Conservation (phyloP, 2,329 filamentous ascomycete species). For the Scedosporium minutisporum region DNA sequence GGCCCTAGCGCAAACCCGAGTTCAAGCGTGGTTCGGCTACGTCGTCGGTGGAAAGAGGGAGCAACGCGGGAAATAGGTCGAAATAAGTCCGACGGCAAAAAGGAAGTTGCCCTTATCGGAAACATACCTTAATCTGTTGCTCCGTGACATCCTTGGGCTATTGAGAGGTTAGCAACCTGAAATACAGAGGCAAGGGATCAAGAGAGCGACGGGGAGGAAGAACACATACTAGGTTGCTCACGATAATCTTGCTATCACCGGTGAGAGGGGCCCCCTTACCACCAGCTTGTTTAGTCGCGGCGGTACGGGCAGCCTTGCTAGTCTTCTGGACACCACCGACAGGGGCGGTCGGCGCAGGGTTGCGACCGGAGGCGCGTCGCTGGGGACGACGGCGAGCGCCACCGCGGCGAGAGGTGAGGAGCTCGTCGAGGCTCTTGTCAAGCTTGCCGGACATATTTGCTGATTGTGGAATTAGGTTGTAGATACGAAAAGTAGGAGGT, state of each 20-base stretch:
- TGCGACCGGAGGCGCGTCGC: slow-evolving; percentile 41
- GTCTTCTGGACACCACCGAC: slow-evolving; percentile 81
- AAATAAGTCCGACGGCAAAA: slow-evolving; percentile 58
- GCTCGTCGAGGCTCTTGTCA: slow-evolving; percentile 94
- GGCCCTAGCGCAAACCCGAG: not conserved
- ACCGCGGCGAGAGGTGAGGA: slow-evolving; percentile 68
- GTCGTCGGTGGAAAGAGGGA: slow-evolving; percentile 21
- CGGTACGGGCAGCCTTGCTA: slow-evolving; percentile 50
- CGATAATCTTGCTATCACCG: slow-evolving; percentile 91
- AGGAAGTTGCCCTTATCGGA: slow-evolving; percentile 60
- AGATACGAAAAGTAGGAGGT: slow-evolving; percentile 12
- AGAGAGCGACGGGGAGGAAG: not conserved
- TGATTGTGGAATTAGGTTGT: slow-evolving; percentile 13
- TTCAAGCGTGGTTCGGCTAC: slow-evolving; percentile 2
- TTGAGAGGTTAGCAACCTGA: slow-evolving; percentile 32
- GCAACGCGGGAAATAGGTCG: slow-evolving; percentile 42
- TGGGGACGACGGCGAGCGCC: slow-evolving; percentile 43
- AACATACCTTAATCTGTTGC: slow-evolving; percentile 99
- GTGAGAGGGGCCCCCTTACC: slow-evolving; percentile 51
- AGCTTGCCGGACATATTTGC: slow-evolving; percentile 84
- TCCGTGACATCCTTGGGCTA: slow-evolving; percentile 95
- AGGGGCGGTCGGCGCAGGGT: slow-evolving; percentile 52
- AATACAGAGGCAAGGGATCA: not conserved
- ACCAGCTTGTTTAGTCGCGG: slow-evolving; percentile 50
- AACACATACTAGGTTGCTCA: slow-evolving; percentile 85